Conservation (phyloP, 495 filamentous ascomycete species). For the Jackrogersella minutella region DNA sequence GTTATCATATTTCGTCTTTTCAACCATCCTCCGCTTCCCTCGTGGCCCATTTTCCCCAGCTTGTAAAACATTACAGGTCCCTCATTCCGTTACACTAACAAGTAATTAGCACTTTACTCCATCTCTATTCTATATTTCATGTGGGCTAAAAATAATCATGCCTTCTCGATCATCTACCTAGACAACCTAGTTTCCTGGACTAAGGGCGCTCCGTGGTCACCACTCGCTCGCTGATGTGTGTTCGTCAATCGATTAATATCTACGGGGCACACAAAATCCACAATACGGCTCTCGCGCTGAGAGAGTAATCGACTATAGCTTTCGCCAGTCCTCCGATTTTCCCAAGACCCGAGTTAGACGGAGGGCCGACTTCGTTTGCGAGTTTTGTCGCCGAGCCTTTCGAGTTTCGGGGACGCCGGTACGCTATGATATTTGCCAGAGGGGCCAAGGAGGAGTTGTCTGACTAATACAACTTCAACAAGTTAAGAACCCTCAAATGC, state of each 20-base stretch:
- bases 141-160: neutral
- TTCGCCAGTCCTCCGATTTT: neutral
- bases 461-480: slow-evolving; percentile 11
- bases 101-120: slow-evolving; percentile 1
- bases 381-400: slow-evolving; percentile 8
- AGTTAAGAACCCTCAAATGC: neutral
- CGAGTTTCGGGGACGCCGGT: slow-evolving; percentile 17
- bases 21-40: slow-evolving; percentile 20
- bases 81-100: slow-evolving; percentile 15
- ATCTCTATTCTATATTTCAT: slow-evolving; percentile 3
- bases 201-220: slow-evolving; percentile 1
- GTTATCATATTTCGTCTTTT: slow-evolving; percentile 28
- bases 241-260: slow-evolving; percentile 1
- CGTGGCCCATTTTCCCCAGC: slow-evolving; percentile 29
- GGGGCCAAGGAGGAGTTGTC: slow-evolving; percentile 4
- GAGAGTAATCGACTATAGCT: neutral
- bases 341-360: neutral
- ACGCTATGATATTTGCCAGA: slow-evolving; percentile 12
- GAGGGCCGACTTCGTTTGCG: slow-evolving; percentile 16
- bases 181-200: neutral
- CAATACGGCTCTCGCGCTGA: slow-evolving; percentile 4
- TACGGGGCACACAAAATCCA: neutral
- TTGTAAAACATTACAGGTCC: slow-evolving; percentile 26
- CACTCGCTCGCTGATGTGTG: slow-evolving; percentile 9
- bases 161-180: slow-evolving; percentile 9